phyloP scores from a whole-genome alignment of 164 flowering plant genomes.

The Nymphaea colorata region DNA sequence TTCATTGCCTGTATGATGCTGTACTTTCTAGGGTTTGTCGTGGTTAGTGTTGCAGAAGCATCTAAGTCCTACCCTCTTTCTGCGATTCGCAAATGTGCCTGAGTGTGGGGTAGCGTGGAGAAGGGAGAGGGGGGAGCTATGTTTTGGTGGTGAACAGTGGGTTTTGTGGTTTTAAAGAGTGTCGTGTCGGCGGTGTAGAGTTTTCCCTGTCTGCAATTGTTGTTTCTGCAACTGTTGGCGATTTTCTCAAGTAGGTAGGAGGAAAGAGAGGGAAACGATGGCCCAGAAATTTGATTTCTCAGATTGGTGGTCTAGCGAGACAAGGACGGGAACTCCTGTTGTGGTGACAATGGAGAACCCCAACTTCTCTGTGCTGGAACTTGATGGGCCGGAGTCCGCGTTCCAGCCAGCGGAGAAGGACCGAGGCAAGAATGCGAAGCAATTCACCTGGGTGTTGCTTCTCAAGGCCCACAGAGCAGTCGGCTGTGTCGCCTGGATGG shows the following conservation, averaged over 20 bases:
- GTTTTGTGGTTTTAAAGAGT: background rate
- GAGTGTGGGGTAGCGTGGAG: background rate
- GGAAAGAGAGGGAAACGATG: constrained; percentile 21
- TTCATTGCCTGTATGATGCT: background rate
- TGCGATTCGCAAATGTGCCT: background rate
- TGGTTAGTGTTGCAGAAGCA: background rate
- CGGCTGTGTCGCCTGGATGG: constrained; percentile 61
- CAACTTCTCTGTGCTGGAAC: constrained; percentile 57
- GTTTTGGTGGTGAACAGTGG: too few relatives aligned
- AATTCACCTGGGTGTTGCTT: constrained; percentile 73
- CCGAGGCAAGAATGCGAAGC: constrained; percentile 71
- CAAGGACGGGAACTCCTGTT: constrained; percentile 47
- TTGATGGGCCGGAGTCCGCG: constrained; percentile 54
- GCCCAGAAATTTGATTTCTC: constrained; percentile 51
- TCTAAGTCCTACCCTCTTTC: background rate
- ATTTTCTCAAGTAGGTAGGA: background rate
- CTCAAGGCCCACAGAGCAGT: constrained; percentile 68
- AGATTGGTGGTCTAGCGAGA: constrained; percentile 39
- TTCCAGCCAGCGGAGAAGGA: constrained; percentile 53
- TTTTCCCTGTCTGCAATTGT: background rate
- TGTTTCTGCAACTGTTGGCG: background rate
- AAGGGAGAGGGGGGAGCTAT: too few relatives aligned
- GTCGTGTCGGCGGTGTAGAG: background rate
- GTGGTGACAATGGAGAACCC: constrained; percentile 85
- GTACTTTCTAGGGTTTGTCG: background rate